Conservation (phyloP, 257 asterid genomes). For the Fraxinus excelsior region DNA sequence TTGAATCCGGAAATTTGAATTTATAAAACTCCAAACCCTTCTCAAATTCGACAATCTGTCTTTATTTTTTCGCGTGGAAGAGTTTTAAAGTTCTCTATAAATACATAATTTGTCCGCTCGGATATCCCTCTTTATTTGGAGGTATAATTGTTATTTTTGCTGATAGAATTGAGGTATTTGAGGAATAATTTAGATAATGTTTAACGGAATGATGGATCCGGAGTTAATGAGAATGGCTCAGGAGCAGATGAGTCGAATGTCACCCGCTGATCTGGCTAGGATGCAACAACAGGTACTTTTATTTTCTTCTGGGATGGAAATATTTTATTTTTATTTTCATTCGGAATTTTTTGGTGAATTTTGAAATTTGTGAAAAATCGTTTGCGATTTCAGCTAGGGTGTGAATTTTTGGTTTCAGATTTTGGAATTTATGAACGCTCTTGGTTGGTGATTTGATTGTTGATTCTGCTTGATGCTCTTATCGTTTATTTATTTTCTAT, state of each 20-base stretch:
- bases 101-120: constrained; percentile 4
- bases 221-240: constrained; percentile 89
- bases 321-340: not conserved
- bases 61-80: not conserved
- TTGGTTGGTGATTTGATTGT: not conserved
- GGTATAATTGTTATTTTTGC: constrained; percentile 15
- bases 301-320: not conserved
- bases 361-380: constrained; percentile 17
- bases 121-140: constrained; percentile 12
- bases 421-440: constrained; percentile 1
- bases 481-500: not conserved
- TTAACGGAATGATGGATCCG: constrained; percentile 95
- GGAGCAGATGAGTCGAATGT: constrained; percentile 99
- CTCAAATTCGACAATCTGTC: constrained; percentile 23
- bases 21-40: not conserved
- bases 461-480: not conserved
- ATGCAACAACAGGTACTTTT: constrained; percentile 84
- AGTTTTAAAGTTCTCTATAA: not conserved
- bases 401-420: not conserved
- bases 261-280: constrained; percentile 90
- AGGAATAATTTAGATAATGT: constrained; percentile 42
- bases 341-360: not conserved
- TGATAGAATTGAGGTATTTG: constrained; percentile 20
- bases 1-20: not conserved
- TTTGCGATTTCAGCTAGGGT: not conserved